phyloP scores from a whole-genome alignment of 2,329 filamentous ascomycete species.

The Paraconiothyrium sp. region DNA sequence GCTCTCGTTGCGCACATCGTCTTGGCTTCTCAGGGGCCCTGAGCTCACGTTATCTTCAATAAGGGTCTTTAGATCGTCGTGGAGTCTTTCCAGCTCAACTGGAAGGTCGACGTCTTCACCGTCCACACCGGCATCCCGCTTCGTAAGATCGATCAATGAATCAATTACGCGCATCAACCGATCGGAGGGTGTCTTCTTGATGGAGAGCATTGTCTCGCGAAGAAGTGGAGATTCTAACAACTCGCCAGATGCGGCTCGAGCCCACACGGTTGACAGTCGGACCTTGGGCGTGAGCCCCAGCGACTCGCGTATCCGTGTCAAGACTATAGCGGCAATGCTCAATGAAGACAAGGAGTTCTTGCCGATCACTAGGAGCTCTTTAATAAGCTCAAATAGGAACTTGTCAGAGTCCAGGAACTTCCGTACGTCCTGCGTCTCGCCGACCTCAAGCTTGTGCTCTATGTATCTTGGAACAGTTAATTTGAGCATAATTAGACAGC shows the following conservation, averaged over 20 bases:
- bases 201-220: constrained; percentile 63
- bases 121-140: not conserved
- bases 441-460: constrained; percentile 53
- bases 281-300: constrained; percentile 50
- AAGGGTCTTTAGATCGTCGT: constrained; percentile 48
- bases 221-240: constrained; percentile 61
- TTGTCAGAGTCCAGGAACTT: constrained; percentile 69
- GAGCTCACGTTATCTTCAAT: constrained; percentile 33
- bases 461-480: constrained; percentile 35
- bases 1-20: constrained; percentile 74
- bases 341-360: constrained; percentile 55
- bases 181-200: constrained; percentile 69
- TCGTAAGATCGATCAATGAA: constrained; percentile 38
- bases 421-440: constrained; percentile 55
- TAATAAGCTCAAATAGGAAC: constrained; percentile 60
- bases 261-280: constrained; percentile 63
- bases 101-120: constrained; percentile 23
- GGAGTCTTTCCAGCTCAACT: constrained; percentile 30
- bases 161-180: constrained; percentile 58
- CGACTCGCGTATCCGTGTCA: constrained; percentile 49
- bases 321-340: constrained; percentile 43
- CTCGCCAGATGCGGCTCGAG: constrained; percentile 67
- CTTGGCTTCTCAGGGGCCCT: constrained; percentile 73
- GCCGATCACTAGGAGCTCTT: constrained; percentile 43
- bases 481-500: not conserved